Conservation (phyloP, 2,329 filamentous ascomycete genomes). For the Dendryphion nanum region DNA sequence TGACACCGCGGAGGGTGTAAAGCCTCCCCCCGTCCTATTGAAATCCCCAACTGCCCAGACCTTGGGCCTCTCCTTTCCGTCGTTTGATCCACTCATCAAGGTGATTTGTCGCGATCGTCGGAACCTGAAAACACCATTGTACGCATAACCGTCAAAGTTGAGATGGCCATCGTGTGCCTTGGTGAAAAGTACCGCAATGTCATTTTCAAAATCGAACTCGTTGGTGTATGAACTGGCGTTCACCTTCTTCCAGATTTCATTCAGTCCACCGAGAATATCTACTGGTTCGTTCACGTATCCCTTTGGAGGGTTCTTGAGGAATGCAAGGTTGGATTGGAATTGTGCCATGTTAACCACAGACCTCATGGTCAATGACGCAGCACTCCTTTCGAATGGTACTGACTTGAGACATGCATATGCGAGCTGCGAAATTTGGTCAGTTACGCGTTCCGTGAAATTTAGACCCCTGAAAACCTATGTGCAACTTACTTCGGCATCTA, state of each 20-base stretch:
- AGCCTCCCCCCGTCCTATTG: conserved; percentile 21
- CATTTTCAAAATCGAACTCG: conserved; percentile 44
- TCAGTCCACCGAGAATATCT: conserved; percentile 38
- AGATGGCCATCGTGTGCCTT: conserved; percentile 38
- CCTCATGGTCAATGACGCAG: conserved; percentile 25
- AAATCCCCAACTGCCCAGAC: conserved; percentile 33
- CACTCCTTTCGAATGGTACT: conserved; percentile 29
- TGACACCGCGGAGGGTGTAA: conserved; percentile 34
- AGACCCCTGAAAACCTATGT: too few relatives aligned
- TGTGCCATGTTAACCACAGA: conserved; percentile 35
- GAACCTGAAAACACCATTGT: conserved; percentile 36
- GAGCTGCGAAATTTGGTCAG: conserved; percentile 15
- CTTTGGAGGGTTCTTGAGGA: conserved; percentile 39
- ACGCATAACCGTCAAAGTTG: conserved; percentile 35
- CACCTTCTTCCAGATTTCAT: conserved; percentile 35
- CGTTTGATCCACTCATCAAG: conserved; percentile 30
- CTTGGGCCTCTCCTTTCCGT: conserved; percentile 28
- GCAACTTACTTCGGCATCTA: conserved; percentile 27
- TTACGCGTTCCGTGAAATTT: not conserved
- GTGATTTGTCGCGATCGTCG: conserved; percentile 27
- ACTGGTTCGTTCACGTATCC: conserved; percentile 39
- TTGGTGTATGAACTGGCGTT: conserved; percentile 32
- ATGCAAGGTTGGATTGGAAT: conserved; percentile 42
- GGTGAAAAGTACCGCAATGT: conserved; percentile 29
- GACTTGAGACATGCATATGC: conserved; percentile 38